A percentile compares a stretch with the other conserved stretches of the same genome.
Evolutionary conservation across 169 alveolate species (phyloP).

Genomic region (Babesia caballi): DNA sequence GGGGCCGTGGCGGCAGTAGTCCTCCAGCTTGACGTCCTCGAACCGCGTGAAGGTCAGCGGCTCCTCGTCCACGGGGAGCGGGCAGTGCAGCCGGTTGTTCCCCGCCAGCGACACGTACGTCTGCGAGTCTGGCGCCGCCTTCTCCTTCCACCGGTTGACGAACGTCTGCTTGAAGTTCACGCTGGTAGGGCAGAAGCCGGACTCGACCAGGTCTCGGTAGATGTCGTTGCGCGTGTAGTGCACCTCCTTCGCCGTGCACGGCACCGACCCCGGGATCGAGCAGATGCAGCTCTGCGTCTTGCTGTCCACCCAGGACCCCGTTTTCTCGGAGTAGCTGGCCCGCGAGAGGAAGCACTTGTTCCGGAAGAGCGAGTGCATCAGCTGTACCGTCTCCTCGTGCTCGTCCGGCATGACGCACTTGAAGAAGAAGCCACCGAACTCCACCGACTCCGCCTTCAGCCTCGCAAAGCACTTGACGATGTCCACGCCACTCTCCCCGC

Average conservation of each 20-base stretch:
- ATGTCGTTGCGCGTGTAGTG: not conserved
- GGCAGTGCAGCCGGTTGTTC: conserved; percentile 52
- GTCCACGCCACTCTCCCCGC: not conserved
- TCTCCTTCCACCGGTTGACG: not conserved
- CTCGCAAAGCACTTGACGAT: conserved; percentile 14
- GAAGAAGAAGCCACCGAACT: conserved; percentile 14
- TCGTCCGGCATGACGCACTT: conserved; percentile 26
- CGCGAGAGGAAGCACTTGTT: conserved; percentile 44
- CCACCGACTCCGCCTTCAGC: not conserved
- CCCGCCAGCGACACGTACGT: conserved; percentile 27
- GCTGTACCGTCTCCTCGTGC: not conserved
- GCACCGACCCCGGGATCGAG: conserved; percentile 37
- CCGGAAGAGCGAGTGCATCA: not conserved
- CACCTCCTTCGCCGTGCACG: conserved; percentile 52
- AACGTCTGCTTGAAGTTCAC: conserved; percentile 1
- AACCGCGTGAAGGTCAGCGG: conserved; percentile 6
- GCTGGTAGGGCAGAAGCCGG: conserved; percentile 56
- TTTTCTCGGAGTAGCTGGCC: conserved; percentile 19
- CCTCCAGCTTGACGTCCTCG: not conserved
- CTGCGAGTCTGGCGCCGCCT: conserved; percentile 23
- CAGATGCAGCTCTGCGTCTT: conserved; percentile 43
- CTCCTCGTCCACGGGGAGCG: not conserved
- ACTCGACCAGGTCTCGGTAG: conserved; percentile 14
- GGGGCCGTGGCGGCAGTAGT: conserved; percentile 42
- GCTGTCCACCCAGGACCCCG: conserved; percentile 24